These are phyloP conservation scores for Orbilia javanica DNA, from an alignment of 2,329 filamentous ascomycete species.

Conservation along the genomic window DNA sequence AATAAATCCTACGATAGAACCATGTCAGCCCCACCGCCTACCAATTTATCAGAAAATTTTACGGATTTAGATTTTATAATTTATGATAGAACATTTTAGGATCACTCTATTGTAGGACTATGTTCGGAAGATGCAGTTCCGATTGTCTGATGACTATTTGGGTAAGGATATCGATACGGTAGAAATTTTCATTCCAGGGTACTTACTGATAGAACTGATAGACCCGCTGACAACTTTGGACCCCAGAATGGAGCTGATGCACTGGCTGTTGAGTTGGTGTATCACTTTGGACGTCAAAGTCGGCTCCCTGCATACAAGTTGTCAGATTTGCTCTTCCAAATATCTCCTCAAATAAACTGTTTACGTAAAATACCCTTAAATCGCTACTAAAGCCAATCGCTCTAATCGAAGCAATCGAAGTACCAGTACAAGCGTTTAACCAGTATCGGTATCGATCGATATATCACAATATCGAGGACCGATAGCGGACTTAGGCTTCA, in stretches of 20 bases:
- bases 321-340: background rate
- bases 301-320: background rate
- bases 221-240: no score
- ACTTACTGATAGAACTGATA: no score
- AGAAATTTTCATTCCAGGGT: background rate
- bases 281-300: background rate
- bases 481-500: background rate
- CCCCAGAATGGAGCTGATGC: no score
- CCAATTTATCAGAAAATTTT: background rate
- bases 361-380: background rate
- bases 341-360: background rate
- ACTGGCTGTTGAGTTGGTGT: background rate
- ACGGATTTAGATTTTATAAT: background rate
- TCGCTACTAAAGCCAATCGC: background rate
- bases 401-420: background rate
- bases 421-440: background rate
- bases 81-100: background rate
- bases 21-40: background rate
- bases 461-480: background rate
- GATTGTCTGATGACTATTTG: background rate
- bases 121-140: background rate
- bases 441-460: background rate
- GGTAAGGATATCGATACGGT: background rate
- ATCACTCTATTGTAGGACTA: background rate
- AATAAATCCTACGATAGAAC: conserved; percentile 17